Conservation (phyloP, 1,284 basidiomycete genomes). For the Irpex sp. region DNA sequence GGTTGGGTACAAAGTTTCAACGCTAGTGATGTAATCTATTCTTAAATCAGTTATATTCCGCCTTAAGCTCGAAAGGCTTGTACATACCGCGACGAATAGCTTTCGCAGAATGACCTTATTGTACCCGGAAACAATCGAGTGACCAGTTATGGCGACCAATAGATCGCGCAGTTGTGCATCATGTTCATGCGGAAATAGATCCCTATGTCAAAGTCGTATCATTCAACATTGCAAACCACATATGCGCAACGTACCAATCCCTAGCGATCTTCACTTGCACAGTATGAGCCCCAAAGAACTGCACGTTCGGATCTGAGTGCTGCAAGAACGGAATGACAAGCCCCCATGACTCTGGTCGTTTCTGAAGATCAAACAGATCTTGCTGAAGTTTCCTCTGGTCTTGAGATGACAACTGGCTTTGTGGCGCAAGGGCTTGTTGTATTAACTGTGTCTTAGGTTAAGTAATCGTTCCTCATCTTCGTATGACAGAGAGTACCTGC, state of each 20-base stretch:
- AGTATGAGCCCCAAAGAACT: slow-evolving; percentile 91
- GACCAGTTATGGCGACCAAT: slow-evolving; percentile 60
- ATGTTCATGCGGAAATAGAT: slow-evolving; percentile 55
- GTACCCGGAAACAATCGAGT: slow-evolving; percentile 48
- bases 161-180: slow-evolving; percentile 52
- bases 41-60: not conserved
- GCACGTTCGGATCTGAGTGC: slow-evolving; percentile 72
- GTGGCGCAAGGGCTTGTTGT: slow-evolving; percentile 58
- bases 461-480: not conserved
- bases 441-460: slow-evolving; percentile 37
- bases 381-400: slow-evolving; percentile 63
- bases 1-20: slow-evolving; percentile 63
- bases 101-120: slow-evolving; percentile 77
- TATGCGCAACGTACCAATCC: slow-evolving; percentile 65
- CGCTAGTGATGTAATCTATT: slow-evolving; percentile 70
- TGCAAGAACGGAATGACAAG: slow-evolving; percentile 70
- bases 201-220: slow-evolving; percentile 37
- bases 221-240: not conserved
- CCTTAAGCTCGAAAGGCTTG: slow-evolving; percentile 23
- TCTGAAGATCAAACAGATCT: slow-evolving; percentile 73
- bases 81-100: slow-evolving; percentile 82
- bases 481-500: slow-evolving; percentile 22
- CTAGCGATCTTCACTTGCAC: slow-evolving; percentile 87
- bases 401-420: slow-evolving; percentile 45
- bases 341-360: slow-evolving; percentile 73